Evolutionary conservation across 2,329 filamentous ascomycete genomes (phyloP), one percentile per base, ranked within the genome.

Genomic region (Pyrenochaeta sp.): DNA sequence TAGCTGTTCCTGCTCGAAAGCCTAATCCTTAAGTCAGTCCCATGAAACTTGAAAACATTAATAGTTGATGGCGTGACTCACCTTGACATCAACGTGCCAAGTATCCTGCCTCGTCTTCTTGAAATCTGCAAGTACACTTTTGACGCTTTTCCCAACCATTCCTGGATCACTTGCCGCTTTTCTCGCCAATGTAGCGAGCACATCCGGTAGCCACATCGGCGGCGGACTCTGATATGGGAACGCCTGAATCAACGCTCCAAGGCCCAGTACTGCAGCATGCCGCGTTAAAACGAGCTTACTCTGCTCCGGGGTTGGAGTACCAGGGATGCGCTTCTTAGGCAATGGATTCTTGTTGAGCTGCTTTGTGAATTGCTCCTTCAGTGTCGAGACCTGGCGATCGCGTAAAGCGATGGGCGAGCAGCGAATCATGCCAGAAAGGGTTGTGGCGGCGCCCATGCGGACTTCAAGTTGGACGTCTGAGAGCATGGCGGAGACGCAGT

Each of bases 61-160:
- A 15, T 37, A 44, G n/a, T n/a, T 19, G 1, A 24, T 37, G 32
- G 6, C 27, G 25, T 25, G 22, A 56, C 87, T 78, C 81, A 97
- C 95, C 90, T 97, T 98, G 69, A 97, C 92, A 81, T 99, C 95
- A 59, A 97, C 94, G 71, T 90, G 90, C 95, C 95, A 99, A 67
- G 94, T 99, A 82, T 99, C 95, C 78, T 99, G 95, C 76, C 95
- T 89, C 45, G 95, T 99, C 86, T 99, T 99, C 83, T 99, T 99
- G 84, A 99, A 99, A 72, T 99, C 96, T 60, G 93, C 93, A 65
- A 99, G 82, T 36, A 97, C 93, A 19, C 86, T 86, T 85, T 99
- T 99, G 10, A 96, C 96, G 58, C 94, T 95, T 79, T 96, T 97
- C 2, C 95, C 95, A 53, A 99, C 93, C 57, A 96, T 90, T 0